phyloP scores from a whole-genome alignment of 306 rosid species.

The Fagus sylvatica region DNA sequence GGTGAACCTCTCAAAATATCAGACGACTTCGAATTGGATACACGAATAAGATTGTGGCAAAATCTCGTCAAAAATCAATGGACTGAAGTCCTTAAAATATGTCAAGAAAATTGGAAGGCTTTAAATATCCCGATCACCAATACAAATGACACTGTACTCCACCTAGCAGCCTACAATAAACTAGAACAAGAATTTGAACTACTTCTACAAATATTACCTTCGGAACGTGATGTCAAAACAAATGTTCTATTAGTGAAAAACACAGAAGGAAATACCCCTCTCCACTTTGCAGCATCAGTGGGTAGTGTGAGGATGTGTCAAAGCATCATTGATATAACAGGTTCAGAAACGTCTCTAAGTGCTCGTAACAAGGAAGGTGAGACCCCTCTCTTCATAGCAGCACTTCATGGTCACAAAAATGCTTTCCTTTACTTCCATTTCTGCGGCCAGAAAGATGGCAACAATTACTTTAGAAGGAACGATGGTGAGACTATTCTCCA shows the following conservation, averaged over 20 bases:
- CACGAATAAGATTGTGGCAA: no score
- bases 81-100: conserved; percentile 9
- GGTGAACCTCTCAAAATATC: no score
- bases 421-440: conserved; percentile 32
- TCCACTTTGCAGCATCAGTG: conserved; percentile 49
- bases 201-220: neutral
- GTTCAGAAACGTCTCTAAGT: neutral
- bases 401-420: conserved; percentile 24
- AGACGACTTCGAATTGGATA: no score
- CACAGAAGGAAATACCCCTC: conserved; percentile 41
- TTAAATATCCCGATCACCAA: conserved; percentile 11
- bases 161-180: conserved; percentile 47
- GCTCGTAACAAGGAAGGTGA: conserved; percentile 21
- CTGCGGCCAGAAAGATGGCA: neutral
- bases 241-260: conserved; percentile 1
- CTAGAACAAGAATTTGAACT: neutral
- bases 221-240: fast-evolving
- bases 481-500: conserved; percentile 44
- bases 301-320: conserved; percentile 38
- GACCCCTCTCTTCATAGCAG: conserved; percentile 52
- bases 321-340: neutral
- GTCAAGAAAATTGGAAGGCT: neutral
- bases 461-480: conserved; percentile 18
- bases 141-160: conserved; percentile 49
- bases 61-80: neutral